Conservation (phyloP, 2,329 filamentous ascomycete genomes). For the Colletotrichum euphorbiae region DNA sequence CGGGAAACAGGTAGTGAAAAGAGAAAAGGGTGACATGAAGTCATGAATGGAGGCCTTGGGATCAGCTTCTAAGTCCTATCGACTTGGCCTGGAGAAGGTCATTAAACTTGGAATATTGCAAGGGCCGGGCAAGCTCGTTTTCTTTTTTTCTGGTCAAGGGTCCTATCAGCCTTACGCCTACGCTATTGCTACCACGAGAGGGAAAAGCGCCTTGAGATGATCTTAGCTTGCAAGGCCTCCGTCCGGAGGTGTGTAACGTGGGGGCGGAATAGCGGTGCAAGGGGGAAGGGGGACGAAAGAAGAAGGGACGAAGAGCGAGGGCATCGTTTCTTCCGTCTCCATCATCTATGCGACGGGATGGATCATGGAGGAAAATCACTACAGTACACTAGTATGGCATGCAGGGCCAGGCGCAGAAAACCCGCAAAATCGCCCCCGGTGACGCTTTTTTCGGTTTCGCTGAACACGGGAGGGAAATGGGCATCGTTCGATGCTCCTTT, state of each 20-base stretch:
- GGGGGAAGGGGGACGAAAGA: not conserved
- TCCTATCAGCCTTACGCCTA: constrained; percentile 36
- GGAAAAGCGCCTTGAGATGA: constrained; percentile 26
- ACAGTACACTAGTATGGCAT: constrained; percentile 7
- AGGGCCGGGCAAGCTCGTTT: not conserved
- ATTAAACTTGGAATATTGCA: constrained; percentile 14
- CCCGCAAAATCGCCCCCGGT: constrained; percentile 10
- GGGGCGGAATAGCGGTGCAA: constrained; percentile 22
- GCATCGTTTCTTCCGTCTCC: not conserved
- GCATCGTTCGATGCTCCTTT: constrained; percentile 27
- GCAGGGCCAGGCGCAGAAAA: constrained; percentile 1
- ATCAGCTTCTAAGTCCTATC: constrained; percentile 5
- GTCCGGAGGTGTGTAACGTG: constrained; percentile 28
- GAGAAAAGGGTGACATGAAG: constrained; percentile 4
- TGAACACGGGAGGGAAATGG: constrained; percentile 20
- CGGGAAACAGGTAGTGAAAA: not conserved
- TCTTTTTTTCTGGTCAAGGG: constrained; percentile 22
- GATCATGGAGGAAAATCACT: constrained; percentile 13
- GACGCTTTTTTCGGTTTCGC: not conserved
- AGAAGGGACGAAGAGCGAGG: not conserved
- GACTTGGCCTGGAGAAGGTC: constrained; percentile 10
- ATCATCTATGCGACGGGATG: constrained; percentile 19
- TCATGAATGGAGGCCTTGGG: constrained; percentile 4
- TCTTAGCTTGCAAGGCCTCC: constrained; percentile 20
- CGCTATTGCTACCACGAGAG: constrained; percentile 29